Percentiles rank a stretch among this genome's conserved stretches.
These are phyloP conservation scores for Remersonia thermophila DNA, from an alignment of 2,329 filamentous ascomycete genomes.

Conservation along the genomic window DNA sequence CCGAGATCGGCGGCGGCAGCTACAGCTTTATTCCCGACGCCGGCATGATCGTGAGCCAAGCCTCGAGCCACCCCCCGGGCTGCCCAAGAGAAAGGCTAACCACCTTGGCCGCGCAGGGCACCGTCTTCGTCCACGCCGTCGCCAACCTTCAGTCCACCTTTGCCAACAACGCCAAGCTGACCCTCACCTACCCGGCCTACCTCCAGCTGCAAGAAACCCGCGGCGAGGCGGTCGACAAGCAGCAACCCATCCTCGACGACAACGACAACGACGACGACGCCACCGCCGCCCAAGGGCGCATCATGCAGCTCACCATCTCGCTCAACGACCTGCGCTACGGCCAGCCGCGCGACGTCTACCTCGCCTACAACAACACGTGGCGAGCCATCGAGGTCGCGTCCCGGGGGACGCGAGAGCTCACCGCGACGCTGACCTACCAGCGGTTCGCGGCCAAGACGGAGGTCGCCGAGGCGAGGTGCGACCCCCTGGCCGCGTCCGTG, in stretches of 20 bases:
- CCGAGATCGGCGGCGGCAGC: constrained; percentile 43
- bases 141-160: constrained; percentile 49
- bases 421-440: constrained; percentile 25
- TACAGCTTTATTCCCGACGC: constrained; percentile 51
- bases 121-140: constrained; percentile 49
- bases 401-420: constrained; percentile 15
- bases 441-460: too few relatives aligned
- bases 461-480: too few relatives aligned
- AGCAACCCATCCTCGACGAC: constrained; percentile 16
- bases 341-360: constrained; percentile 45
- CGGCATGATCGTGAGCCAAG: constrained; percentile 44
- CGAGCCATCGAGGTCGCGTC: not conserved
- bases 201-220: constrained; percentile 29
- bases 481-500: too few relatives aligned
- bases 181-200: constrained; percentile 26
- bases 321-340: constrained; percentile 47
- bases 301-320: constrained; percentile 24
- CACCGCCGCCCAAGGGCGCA: not conserved
- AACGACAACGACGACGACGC: too few relatives aligned
- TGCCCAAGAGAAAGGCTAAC: too few relatives aligned
- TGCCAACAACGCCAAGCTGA: constrained; percentile 34
- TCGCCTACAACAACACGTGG: constrained; percentile 23
- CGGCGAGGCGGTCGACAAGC: constrained; percentile 27
- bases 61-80: not conserved
- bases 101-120: too few relatives aligned